These are phyloP conservation scores for Amphichorda felina DNA, from an alignment of 2,329 filamentous ascomycete genomes.

Conservation along the genomic window DNA sequence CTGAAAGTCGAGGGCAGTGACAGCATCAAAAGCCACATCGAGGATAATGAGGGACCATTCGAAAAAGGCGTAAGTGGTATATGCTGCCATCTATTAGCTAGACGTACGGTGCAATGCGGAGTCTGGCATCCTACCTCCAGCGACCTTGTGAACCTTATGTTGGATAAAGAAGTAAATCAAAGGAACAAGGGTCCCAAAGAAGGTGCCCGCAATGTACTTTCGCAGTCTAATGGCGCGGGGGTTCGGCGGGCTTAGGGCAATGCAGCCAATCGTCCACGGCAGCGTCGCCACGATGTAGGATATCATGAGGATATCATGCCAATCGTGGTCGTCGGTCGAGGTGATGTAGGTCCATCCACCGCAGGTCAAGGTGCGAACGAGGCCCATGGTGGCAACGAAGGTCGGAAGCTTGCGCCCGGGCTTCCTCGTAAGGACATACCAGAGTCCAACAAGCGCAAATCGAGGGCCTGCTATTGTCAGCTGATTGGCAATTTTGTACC, in stretches of 20 bases:
- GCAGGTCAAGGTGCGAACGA: slow-evolving; percentile 85
- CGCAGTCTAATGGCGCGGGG: slow-evolving; percentile 74
- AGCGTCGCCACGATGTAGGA: slow-evolving; percentile 90
- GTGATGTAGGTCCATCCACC: slow-evolving; percentile 98
- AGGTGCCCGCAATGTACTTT: slow-evolving; percentile 70
- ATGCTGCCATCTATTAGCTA: slow-evolving; percentile 45
- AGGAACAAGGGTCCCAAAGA: slow-evolving; percentile 84
- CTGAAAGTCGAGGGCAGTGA: slow-evolving; percentile 85
- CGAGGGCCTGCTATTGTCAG: slow-evolving; percentile 52
- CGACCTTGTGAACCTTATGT: slow-evolving; percentile 89
- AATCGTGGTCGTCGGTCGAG: slow-evolving; percentile 94
- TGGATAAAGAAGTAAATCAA: slow-evolving; percentile 97
- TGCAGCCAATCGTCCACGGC: slow-evolving; percentile 88
- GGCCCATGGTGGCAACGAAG: slow-evolving; percentile 65
- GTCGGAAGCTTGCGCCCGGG: slow-evolving; percentile 68
- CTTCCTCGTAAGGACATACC: slow-evolving; percentile 78
- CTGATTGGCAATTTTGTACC: background rate
- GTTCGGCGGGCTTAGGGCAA: slow-evolving; percentile 79
- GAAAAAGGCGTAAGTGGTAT: slow-evolving; percentile 95
- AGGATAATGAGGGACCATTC: slow-evolving; percentile 93
- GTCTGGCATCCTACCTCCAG: slow-evolving; percentile 63
- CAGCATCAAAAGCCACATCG: slow-evolving; percentile 91
- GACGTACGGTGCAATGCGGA: background rate
- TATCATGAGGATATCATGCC: slow-evolving; percentile 99
- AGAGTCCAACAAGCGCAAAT: slow-evolving; percentile 81